A percentile compares a stretch with the other conserved stretches of the same genome.
These are phyloP conservation scores for Sordariomycetes sp. DNA, from an alignment of 2,329 filamentous ascomycete genomes.

Conservation along the genomic window DNA sequence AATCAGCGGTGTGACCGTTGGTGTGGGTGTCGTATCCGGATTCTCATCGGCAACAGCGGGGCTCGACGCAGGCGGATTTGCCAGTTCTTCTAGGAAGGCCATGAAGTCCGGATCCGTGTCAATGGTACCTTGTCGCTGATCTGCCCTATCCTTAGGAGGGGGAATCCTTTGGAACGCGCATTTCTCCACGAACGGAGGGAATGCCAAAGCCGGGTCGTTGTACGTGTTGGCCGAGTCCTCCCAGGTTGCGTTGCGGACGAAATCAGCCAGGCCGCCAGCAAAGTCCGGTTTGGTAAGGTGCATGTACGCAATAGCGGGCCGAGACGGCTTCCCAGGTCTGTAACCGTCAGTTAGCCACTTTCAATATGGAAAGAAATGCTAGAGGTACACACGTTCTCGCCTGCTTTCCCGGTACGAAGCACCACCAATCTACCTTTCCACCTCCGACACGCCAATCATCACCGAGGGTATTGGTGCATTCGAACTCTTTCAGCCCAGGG, in stretches of 20 bases:
- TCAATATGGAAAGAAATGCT: slow-evolving; percentile 1
- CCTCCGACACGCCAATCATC: slow-evolving; percentile 72
- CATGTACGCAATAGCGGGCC: slow-evolving; percentile 70
- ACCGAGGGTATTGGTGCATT: slow-evolving; percentile 64
- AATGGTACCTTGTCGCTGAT: slow-evolving; percentile 85
- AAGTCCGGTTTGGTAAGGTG: slow-evolving; percentile 65
- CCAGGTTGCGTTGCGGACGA: slow-evolving; percentile 60
- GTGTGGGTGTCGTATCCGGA: slow-evolving; percentile 28
- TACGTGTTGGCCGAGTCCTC: slow-evolving; percentile 72
- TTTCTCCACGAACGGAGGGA: slow-evolving; percentile 71
- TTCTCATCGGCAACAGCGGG: slow-evolving; percentile 38
- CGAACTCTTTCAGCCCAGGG: slow-evolving; percentile 69
- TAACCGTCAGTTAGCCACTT: slow-evolving; percentile 1
- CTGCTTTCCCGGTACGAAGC: slow-evolving; percentile 56
- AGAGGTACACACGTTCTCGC: slow-evolving; percentile 37
- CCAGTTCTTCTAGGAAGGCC: slow-evolving; percentile 73
- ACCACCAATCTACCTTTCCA: slow-evolving; percentile 77
- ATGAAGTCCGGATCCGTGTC: slow-evolving; percentile 96
- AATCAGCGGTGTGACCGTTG: slow-evolving; percentile 63
- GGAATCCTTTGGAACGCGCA: slow-evolving; percentile 78
- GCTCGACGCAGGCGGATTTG: slow-evolving; percentile 50
- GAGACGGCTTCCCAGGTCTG: slow-evolving; percentile 76
- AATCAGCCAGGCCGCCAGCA: slow-evolving; percentile 56
- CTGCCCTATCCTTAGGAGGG: slow-evolving; percentile 60
- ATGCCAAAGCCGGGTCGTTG: slow-evolving; percentile 61